Percentiles rank a stretch among this genome's conserved stretches.
Evolutionary conservation across 2,329 filamentous ascomycete species (phyloP).

Genomic region (Fusarium ambrosium): DNA sequence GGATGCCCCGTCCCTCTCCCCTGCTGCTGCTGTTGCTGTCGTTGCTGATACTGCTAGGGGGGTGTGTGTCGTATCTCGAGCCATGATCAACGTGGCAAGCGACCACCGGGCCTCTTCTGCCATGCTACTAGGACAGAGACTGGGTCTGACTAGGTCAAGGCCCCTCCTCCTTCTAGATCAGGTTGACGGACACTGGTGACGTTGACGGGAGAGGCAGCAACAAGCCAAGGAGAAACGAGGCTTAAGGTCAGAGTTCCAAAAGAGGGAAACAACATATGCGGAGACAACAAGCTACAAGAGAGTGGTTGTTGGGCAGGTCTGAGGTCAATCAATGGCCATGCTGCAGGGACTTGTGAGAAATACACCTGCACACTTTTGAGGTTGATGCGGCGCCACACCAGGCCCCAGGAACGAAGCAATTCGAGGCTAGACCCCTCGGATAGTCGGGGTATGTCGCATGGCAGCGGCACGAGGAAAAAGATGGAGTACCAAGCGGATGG

Average conservation of each 20-base stretch:
- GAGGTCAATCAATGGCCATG: conserved; percentile 29
- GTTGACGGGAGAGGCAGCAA: not conserved
- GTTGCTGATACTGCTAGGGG: conserved; percentile 38
- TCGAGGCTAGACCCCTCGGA: conserved; percentile 27
- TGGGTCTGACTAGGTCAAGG: conserved; percentile 4
- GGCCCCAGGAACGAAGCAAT: conserved; percentile 44
- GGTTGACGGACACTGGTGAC: conserved; percentile 9
- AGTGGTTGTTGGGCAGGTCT: conserved; percentile 13
- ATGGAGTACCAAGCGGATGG: conserved; percentile 14
- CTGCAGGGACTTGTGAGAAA: conserved; percentile 46
- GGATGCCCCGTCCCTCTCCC: conserved; percentile 38
- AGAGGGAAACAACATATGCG: conserved; percentile 7
- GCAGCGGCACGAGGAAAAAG: conserved; percentile 29
- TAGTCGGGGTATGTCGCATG: conserved; percentile 43
- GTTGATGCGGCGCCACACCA: conserved; percentile 37
- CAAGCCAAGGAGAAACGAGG: conserved; percentile 5
- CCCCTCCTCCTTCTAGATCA: conserved; percentile 5
- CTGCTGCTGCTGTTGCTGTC: conserved; percentile 31
- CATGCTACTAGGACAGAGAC: conserved; percentile 19
- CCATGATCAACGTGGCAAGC: conserved; percentile 53
- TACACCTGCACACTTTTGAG: conserved; percentile 20
- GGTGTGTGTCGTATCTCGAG: conserved; percentile 40
- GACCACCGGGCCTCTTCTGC: conserved; percentile 36
- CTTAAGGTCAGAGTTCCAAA: not conserved
- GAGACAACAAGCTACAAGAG: conserved; percentile 9